These are phyloP conservation scores for Tylopilus sp. DNA, from an alignment of 1,284 basidiomycete species.

Conservation along the genomic window DNA sequence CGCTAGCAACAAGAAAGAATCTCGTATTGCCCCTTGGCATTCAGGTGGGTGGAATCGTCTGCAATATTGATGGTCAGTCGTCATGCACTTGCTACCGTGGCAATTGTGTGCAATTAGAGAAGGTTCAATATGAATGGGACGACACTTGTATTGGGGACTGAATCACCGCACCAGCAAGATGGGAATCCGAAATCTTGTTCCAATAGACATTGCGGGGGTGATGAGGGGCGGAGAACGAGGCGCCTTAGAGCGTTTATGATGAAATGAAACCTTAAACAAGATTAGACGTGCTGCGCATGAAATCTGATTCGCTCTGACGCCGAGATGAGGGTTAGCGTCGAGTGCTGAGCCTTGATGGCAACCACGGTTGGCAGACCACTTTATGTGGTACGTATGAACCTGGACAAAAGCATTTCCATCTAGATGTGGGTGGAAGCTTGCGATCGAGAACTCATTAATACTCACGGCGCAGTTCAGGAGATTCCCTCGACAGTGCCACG, in stretches of 20 bases:
- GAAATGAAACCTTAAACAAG: slow-evolving; percentile 28
- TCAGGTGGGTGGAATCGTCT: slow-evolving; percentile 3
- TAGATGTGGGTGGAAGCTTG: slow-evolving; percentile 20
- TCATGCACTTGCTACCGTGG: slow-evolving; percentile 15
- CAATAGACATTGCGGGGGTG: slow-evolving; percentile 25
- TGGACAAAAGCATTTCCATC: neutral
- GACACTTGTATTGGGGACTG: slow-evolving; percentile 11
- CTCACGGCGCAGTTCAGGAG: slow-evolving; percentile 6
- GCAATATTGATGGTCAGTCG: slow-evolving; percentile 10
- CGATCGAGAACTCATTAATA: slow-evolving; percentile 22
- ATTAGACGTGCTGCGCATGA: slow-evolving; percentile 7
- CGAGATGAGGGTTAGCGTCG: slow-evolving; percentile 23
- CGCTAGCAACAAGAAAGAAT: neutral
- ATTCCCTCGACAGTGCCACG: slow-evolving; percentile 8
- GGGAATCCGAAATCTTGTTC: slow-evolving; percentile 18
- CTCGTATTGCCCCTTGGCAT: slow-evolving; percentile 12
- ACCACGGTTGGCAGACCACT: slow-evolving; percentile 8
- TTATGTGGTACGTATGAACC: slow-evolving; percentile 7
- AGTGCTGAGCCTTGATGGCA: slow-evolving; percentile 9
- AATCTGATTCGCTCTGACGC: slow-evolving; percentile 27
- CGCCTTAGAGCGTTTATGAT: slow-evolving; percentile 4
- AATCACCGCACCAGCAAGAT: slow-evolving; percentile 9
- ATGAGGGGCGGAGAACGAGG: slow-evolving; percentile 23
- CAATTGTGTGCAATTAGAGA: slow-evolving; percentile 20
- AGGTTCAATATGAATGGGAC: slow-evolving; percentile 21